Evolutionary conservation across 176 grass and related monocot genomes (phyloP).

Genomic region (Stipa capillata): DNA sequence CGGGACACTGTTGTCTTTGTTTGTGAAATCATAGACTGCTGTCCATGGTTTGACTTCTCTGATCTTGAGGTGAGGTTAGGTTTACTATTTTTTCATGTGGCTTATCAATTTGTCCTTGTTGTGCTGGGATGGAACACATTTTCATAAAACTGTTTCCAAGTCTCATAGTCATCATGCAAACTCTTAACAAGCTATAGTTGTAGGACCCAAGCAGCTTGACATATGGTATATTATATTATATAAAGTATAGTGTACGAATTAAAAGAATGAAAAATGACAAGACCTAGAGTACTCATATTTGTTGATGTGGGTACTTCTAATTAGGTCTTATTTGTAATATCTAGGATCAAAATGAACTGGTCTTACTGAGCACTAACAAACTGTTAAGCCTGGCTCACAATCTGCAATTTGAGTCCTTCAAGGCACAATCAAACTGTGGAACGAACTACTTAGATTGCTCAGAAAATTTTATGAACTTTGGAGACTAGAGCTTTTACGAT

Average conservation of each 20-base stretch:
- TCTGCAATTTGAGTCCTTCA: background rate
- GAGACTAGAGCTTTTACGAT: background rate
- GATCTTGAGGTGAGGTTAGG: constrained; percentile 86
- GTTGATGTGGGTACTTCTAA: background rate
- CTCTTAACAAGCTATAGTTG: background rate
- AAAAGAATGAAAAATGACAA: background rate
- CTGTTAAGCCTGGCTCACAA: background rate
- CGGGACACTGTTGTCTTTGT: constrained; percentile 79
- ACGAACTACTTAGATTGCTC: background rate
- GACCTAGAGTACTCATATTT: background rate
- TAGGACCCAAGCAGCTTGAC: background rate
- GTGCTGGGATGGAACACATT: background rate
- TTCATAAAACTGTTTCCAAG: background rate
- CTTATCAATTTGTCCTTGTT: constrained; percentile 9
- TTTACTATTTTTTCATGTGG: background rate
- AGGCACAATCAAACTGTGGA: background rate
- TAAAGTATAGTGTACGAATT: too few species aligned
- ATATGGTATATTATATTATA: background rate
- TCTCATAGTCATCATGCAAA: background rate
- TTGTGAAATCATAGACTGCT: constrained; percentile 96
- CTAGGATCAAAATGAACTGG: background rate
- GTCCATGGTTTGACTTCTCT: constrained; percentile 99
- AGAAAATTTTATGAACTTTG: background rate
- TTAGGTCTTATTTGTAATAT: background rate
- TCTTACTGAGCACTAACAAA: background rate